Conservation (phyloP, 2,329 filamentous ascomycete species). For the Aspergillus pseudoviridinutans region DNA sequence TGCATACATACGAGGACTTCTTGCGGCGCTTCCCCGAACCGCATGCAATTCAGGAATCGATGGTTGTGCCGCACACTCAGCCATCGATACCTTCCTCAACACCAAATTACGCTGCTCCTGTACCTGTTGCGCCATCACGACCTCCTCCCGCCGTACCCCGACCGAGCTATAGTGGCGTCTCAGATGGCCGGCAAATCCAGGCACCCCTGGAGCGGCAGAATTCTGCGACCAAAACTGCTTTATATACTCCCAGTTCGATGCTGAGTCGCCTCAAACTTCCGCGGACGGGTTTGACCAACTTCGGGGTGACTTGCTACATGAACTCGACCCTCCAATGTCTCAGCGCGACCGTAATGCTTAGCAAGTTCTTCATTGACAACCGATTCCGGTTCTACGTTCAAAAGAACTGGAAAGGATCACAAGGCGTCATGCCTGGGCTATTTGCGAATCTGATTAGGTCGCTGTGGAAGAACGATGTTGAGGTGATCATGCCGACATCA, state of each 20-base stretch:
- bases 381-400: constrained; percentile 59
- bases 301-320: constrained; percentile 82
- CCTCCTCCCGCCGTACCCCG: constrained; percentile 65
- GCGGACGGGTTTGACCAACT: constrained; percentile 74
- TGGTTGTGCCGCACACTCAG: constrained; percentile 43
- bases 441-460: constrained; percentile 60
- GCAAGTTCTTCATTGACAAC: constrained; percentile 61
- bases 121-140: constrained; percentile 59
- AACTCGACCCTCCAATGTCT: constrained; percentile 86
- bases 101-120: constrained; percentile 35
- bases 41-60: constrained; percentile 55
- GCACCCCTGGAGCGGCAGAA: constrained; percentile 42
- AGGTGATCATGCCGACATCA: constrained; percentile 56
- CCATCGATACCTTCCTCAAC: constrained; percentile 26
- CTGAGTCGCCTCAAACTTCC: constrained; percentile 50
- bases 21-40: constrained; percentile 74
- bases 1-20: constrained; percentile 78
- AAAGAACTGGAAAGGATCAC: constrained; percentile 62
- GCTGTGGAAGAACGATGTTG: constrained; percentile 58
- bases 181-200: constrained; percentile 53
- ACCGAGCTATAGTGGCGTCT: constrained; percentile 77
- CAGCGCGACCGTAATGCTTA: constrained; percentile 63
- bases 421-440: constrained; percentile 59
- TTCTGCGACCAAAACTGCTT: constrained; percentile 41
- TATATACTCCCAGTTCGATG: constrained; percentile 40